phyloP scores from a whole-genome alignment of 2,329 filamentous ascomycete genomes.

The Talaromyces rugulosus region DNA sequence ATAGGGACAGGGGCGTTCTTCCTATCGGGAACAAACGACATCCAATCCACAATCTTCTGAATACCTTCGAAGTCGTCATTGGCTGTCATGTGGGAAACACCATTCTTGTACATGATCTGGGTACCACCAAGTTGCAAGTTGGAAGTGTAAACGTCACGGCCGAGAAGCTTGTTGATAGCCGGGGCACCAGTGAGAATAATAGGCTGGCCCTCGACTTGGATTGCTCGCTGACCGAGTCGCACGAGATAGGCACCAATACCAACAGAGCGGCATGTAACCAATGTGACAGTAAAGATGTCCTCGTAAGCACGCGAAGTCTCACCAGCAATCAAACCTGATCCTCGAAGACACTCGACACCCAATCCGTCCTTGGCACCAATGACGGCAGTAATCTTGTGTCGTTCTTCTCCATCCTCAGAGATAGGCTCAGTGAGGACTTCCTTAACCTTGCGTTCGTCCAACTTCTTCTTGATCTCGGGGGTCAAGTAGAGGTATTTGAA shows the following conservation, averaged over 20 bases:
- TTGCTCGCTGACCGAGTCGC: slow-evolving; percentile 94
- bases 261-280: slow-evolving; percentile 96
- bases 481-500: slow-evolving; percentile 98
- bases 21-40: slow-evolving; percentile 95
- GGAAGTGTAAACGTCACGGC: slow-evolving; percentile 97
- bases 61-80: slow-evolving; percentile 97
- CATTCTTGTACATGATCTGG: slow-evolving; percentile 99
- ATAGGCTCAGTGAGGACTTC: slow-evolving; percentile 86
- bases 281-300: slow-evolving; percentile 96
- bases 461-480: slow-evolving; percentile 77
- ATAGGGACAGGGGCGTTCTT: slow-evolving; percentile 92
- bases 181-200: slow-evolving; percentile 98
- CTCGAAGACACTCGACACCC: slow-evolving; percentile 94
- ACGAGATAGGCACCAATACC: slow-evolving; percentile 99
- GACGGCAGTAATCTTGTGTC: slow-evolving; percentile 91
- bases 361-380: slow-evolving; percentile 92
- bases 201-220: slow-evolving; percentile 97
- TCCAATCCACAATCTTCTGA: slow-evolving; percentile 95
- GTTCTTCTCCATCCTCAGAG: slow-evolving; percentile 78
- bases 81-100: slow-evolving; percentile 98
- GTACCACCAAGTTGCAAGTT: slow-evolving; percentile 98
- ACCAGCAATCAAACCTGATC: slow-evolving; percentile 96
- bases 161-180: slow-evolving; percentile 95
- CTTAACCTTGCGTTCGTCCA: slow-evolving; percentile 70
- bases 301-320: slow-evolving; percentile 96